Conservation (phyloP, 2,329 filamentous ascomycete species). For the Penicillium sumatraense region DNA sequence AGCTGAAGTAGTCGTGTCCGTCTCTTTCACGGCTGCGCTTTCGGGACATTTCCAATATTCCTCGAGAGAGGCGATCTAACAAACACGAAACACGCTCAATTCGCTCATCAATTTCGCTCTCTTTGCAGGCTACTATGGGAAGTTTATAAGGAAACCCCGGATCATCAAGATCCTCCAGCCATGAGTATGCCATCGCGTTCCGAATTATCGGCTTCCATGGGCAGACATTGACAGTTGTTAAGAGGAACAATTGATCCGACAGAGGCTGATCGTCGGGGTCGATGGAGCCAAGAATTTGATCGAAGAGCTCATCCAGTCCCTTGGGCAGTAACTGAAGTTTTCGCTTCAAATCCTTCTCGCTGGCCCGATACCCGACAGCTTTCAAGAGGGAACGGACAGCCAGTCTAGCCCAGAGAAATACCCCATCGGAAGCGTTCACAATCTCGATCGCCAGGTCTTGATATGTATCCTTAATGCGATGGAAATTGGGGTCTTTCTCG, state of each 20-base stretch:
- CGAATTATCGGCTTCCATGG: constrained; percentile 26
- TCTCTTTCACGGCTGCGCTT: not conserved
- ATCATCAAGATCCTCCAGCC: not conserved
- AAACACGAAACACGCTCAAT: not conserved
- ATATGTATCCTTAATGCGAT: constrained; percentile 2
- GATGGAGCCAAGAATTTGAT: constrained; percentile 21
- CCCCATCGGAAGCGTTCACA: constrained; percentile 16
- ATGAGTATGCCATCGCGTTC: not conserved
- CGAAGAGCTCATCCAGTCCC: constrained; percentile 24
- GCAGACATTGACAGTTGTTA: not conserved
- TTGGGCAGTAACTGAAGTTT: constrained; percentile 18
- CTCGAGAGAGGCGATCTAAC: not conserved
- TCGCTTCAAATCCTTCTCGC: constrained; percentile 12
- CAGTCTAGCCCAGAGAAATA: constrained; percentile 31
- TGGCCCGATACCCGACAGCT: constrained; percentile 19
- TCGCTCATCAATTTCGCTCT: not conserved
- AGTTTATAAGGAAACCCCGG: not conserved
- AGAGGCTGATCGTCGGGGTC: constrained; percentile 11
- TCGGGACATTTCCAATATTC: not conserved
- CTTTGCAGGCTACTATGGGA: not conserved
- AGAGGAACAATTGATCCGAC: constrained; percentile 15
- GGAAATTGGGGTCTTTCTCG: constrained; percentile 11
- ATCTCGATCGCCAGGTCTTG: constrained; percentile 5
- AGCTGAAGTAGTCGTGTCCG: not conserved
- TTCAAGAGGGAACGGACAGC: constrained; percentile 25